phyloP scores from a whole-genome alignment of 805 yeast genomes.

The Kazachstania viticola region DNA sequence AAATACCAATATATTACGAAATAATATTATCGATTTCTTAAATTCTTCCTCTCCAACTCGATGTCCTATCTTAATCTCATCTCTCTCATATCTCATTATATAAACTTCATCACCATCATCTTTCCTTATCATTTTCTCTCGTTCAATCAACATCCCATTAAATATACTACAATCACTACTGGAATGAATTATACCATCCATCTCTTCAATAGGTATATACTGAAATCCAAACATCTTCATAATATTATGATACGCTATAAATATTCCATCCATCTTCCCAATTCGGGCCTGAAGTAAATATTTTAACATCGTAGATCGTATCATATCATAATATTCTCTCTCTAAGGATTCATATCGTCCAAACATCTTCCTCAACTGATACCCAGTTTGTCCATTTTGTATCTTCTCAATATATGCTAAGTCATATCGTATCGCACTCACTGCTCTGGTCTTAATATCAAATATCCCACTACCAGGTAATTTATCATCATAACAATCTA shows the following conservation, averaged over 20 bases:
- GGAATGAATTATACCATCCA: conserved; percentile 54
- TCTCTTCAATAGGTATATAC: conserved; percentile 61
- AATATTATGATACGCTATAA: conserved; percentile 82
- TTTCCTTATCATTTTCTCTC: conserved; percentile 6
- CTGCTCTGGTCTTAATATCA: conserved; percentile 88
- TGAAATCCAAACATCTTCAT: conserved; percentile 79
- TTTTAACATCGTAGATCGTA: conserved; percentile 66
- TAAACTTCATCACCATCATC: conserved; percentile 14
- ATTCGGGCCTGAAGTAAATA: conserved; percentile 86
- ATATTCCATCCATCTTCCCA: conserved; percentile 95
- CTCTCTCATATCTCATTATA: conserved; percentile 11
- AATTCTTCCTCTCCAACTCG: conserved; percentile 60
- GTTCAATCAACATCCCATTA: conserved; percentile 6
- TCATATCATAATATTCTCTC: conserved; percentile 66
- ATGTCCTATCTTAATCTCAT: conserved; percentile 17
- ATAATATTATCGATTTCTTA: conserved; percentile 41
- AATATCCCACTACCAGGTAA: conserved; percentile 88
- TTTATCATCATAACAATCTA: conserved; percentile 67
- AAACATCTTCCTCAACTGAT: conserved; percentile 47
- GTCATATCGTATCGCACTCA: conserved; percentile 74
- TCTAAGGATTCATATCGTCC: conserved; percentile 77
- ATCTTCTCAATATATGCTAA: conserved; percentile 43
- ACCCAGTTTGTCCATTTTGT: conserved; percentile 48
- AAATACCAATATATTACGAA: conserved; percentile 34
- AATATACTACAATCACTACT: conserved; percentile 25